Base-by-base conservation (phyloP, 2,329 filamentous ascomycete genomes). In the Dactylellina parvicollis region DNA sequence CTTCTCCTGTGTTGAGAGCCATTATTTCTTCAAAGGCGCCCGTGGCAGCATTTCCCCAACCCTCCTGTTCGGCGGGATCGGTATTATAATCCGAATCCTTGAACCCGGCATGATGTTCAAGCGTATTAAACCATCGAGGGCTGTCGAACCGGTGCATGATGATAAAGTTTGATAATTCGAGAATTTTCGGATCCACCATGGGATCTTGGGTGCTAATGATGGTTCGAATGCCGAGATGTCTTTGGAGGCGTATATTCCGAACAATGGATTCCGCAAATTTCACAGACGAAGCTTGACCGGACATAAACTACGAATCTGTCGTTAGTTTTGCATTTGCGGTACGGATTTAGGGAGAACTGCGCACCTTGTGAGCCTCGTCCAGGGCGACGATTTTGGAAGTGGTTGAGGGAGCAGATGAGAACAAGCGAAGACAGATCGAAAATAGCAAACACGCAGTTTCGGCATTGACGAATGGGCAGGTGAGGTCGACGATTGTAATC, bases 191-290 rank as follows among this genome's bases (percentile, higher is more conserved):
- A 0, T 88, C 89, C 2, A 93, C 84, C 0, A 89, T 91, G 0
- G 90, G 91, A 77, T 94, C 91, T 78, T 95, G 90, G 0, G 90
- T 94, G 0, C 90, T 88, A 30, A 94, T 88, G 42, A 94, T 78
- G 3, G 92, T 83, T 0, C 90, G 85, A 0, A 85, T 83, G 0
- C 85, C 90, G 0, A 88, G 80, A 77, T 94, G 91, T 0, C 90
- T 87, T 79, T 94, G 90, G 16, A 89, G 83, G 0, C 90, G 85
- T 75, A 94, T 89, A 0, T 86, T 85, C 0, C 83, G 82, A 0
- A 91, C 81, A 0, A 93, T 82, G 0, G 83, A 83, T 4, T 89
- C 83, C 0, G 89, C 92, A 26, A 93, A 83, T 0, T 81, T 81
- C 1, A 81, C 79, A 0, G 86, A 85, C 40, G 88, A 87, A 0